phyloP scores from a whole-genome alignment of 2,329 filamentous ascomycete species.

The Xenosphaeropsis pyriputrescens region DNA sequence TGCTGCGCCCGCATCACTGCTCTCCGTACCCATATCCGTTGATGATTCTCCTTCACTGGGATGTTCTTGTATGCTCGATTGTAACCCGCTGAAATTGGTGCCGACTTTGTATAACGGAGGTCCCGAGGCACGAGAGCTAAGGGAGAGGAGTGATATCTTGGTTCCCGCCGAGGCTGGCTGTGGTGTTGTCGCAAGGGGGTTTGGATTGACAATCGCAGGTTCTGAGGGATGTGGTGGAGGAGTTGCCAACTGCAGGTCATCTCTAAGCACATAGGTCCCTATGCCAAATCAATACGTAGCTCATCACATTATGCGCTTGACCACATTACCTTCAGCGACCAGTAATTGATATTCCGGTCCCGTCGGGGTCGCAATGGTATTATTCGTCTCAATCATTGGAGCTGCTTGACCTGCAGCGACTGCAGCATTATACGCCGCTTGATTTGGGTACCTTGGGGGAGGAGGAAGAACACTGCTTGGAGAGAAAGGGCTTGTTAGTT shows the following conservation, averaged over 20 bases:
- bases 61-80: constrained; percentile 42
- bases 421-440: constrained; percentile 58
- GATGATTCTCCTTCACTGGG: constrained; percentile 45
- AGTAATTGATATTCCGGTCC: constrained; percentile 81
- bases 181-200: constrained; percentile 76
- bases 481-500: constrained; percentile 8
- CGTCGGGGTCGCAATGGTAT: constrained; percentile 65
- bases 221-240: constrained; percentile 94
- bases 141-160: constrained; percentile 57
- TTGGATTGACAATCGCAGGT: constrained; percentile 72
- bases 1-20: constrained; percentile 38
- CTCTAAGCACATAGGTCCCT: constrained; percentile 84
- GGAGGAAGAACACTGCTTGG: constrained; percentile 59
- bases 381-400: constrained; percentile 87
- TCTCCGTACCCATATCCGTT: constrained; percentile 36
- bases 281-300: constrained; percentile 1
- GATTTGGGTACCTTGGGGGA: constrained; percentile 70
- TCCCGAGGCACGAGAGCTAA: constrained; percentile 19
- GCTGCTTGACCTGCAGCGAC: constrained; percentile 52
- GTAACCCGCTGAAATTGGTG: constrained; percentile 30
- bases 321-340: constrained; percentile 68
- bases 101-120: constrained; percentile 39
- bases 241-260: constrained; percentile 84
- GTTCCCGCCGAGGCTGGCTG: constrained; percentile 76
- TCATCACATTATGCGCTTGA: constrained; percentile 4